phyloP scores from a whole-genome alignment of 176 grass and related monocot genomes.

The Juncus inflexus region DNA sequence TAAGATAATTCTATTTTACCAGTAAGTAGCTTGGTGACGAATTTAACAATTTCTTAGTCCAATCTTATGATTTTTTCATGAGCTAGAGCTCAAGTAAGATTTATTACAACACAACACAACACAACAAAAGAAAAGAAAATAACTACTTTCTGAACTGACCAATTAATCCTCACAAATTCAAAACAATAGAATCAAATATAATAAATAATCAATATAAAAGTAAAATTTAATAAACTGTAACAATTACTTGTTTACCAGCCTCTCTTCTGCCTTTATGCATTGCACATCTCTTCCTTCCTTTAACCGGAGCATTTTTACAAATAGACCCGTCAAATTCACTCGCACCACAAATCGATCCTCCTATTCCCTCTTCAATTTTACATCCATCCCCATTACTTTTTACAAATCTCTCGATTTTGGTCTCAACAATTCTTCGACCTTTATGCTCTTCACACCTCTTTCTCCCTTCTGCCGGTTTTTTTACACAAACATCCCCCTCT shows the following conservation, averaged over 20 bases:
- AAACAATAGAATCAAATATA: neutral
- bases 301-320: conserved; percentile 23
- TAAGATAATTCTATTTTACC: no score
- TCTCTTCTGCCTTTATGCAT: conserved; percentile 30
- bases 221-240: conserved; percentile 9
- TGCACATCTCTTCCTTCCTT: conserved; percentile 26
- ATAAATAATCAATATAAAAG: neutral
- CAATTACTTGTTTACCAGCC: neutral
- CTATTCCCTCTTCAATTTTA: conserved; percentile 14
- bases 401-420: neutral
- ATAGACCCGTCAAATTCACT: conserved; percentile 25
- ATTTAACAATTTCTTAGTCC: no score
- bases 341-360: neutral
- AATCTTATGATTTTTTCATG: neutral
- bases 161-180: neutral
- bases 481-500: conserved; percentile 56
- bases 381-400: conserved; percentile 2
- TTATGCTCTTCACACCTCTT: conserved; percentile 90
- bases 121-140: neutral
- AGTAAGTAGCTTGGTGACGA: no score
- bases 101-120: conserved; percentile 17
- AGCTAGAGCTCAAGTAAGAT: neutral
- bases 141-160: neutral
- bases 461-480: conserved; percentile 47
- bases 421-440: conserved; percentile 45